Percentiles rank a stretch among this genome's conserved stretches.
phyloP scores from a whole-genome alignment of 192 early-diverging fungal genomes.

The Umbelopsis sp. region DNA sequence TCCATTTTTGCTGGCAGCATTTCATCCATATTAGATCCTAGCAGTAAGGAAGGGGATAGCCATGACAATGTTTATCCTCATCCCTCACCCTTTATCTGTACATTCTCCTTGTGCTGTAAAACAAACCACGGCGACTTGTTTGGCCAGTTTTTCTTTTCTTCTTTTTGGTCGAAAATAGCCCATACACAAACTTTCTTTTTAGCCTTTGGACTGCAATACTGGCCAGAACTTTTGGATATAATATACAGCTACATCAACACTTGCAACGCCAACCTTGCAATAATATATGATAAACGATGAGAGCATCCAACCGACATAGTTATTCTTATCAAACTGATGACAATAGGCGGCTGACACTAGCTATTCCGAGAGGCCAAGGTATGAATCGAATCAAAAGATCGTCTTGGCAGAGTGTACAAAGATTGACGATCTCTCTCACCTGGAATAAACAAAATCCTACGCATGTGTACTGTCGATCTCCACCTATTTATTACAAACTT shows the following conservation, averaged over 20 bases:
- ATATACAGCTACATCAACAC: no score
- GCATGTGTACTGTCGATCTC: slow-evolving; percentile 6
- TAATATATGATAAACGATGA: background rate
- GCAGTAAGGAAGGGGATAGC: background rate
- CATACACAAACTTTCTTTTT: no score
- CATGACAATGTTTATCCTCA: background rate
- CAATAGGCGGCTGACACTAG: background rate
- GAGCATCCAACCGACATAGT: background rate
- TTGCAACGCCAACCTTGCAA: no score
- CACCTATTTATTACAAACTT: slow-evolving; percentile 3
- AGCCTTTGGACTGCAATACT: no score
- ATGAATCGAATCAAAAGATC: background rate
- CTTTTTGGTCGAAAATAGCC: background rate
- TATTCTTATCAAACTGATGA: background rate
- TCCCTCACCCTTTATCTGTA: background rate
- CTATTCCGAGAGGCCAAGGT: background rate
- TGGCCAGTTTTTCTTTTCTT: background rate
- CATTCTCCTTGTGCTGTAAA: background rate
- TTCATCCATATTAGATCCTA: no score
- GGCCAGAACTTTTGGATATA: no score
- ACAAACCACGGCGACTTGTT: background rate
- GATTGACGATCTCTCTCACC: background rate
- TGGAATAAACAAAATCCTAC: background rate
- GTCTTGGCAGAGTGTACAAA: background rate
- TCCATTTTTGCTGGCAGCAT: no score